Conservation (phyloP, 2,329 filamentous ascomycete species). For the Diaporthe sp. region DNA sequence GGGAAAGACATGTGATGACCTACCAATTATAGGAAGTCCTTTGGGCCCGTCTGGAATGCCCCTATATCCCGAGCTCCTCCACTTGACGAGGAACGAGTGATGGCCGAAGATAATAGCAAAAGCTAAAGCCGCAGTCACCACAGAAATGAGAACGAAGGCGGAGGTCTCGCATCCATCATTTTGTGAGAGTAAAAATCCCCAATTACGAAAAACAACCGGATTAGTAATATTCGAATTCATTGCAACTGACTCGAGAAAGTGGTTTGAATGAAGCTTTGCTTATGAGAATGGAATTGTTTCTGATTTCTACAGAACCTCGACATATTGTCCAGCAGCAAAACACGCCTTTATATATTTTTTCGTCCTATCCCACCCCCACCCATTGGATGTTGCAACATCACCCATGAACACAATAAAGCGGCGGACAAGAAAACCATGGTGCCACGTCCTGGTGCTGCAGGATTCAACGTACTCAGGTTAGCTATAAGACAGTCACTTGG, state of each 20-base stretch:
- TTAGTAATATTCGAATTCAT: background rate
- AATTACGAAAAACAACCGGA: background rate
- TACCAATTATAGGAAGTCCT: background rate
- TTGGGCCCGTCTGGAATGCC: background rate
- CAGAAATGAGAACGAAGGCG: background rate
- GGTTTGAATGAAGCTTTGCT: background rate
- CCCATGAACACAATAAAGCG: background rate
- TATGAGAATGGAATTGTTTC: background rate
- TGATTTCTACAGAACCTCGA: background rate
- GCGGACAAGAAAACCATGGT: background rate
- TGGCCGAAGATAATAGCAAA: background rate
- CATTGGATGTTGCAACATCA: background rate
- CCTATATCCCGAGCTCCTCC: background rate
- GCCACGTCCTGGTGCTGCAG: no score
- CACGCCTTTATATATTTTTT: no score
- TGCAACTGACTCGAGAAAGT: background rate
- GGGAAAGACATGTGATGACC: background rate
- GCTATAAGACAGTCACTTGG: background rate
- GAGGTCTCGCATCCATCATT: background rate
- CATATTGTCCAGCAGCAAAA: background rate
- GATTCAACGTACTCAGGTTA: background rate
- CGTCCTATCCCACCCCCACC: background rate
- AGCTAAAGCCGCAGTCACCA: background rate
- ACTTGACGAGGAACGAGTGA: background rate
- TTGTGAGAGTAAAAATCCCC: background rate